Evolutionary conservation across 306 rosid genomes (phyloP), one percentile per base, ranked within the genome.

Genomic region (Casuarina cunninghamiana): DNA sequence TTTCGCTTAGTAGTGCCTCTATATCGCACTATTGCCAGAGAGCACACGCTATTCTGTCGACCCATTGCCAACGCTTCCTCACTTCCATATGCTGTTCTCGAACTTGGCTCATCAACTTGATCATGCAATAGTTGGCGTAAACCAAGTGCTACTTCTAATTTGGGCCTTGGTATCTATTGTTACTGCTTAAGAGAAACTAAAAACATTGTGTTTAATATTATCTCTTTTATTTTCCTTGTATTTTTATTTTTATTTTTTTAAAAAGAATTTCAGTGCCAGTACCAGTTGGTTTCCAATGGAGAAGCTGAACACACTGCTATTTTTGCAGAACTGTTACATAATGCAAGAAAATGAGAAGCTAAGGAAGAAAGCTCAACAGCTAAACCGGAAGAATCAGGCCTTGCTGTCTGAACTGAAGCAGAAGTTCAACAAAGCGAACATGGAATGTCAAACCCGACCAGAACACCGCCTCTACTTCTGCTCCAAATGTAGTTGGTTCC

Each of bases 271-370:
- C 81, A 62, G 84, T 67, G 63, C 49, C 60, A 68, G 66, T 5
- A 55, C 9, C 6, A 60, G 44, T 15, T n/a, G 21, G 38, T 43
- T 79, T 13, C 4, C 42, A 0, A 78, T 75, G 81, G 83, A 82
- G 85, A 75, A 82, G 71, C 50, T 26, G 53, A 83, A 83, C 38
- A 68, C 78, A 13, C 46, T 80, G 68, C 65, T 71, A 44, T 72
- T 68, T 67, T 81, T 81, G 81, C 80, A 81, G 50, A 88, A 81
- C 78, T 76, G 76, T 53, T 75, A 68, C 75, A 79, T 50, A 38
- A 76, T 85, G 79, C 75, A 80, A 63, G 75, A 69, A 80, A 91
- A 80, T 77, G 81, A 80, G 62, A 74, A 73, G 80, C 74, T 50
- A 65, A 61, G 79, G 78, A 75, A 78, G 78, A 84, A 77, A 79